A percentile compares a stretch with the other conserved stretches of the same genome.
These are phyloP conservation scores for Ophiocordyceps camponoti-leonardi DNA, from an alignment of 2,329 filamentous ascomycete species.

Conservation along the genomic window DNA sequence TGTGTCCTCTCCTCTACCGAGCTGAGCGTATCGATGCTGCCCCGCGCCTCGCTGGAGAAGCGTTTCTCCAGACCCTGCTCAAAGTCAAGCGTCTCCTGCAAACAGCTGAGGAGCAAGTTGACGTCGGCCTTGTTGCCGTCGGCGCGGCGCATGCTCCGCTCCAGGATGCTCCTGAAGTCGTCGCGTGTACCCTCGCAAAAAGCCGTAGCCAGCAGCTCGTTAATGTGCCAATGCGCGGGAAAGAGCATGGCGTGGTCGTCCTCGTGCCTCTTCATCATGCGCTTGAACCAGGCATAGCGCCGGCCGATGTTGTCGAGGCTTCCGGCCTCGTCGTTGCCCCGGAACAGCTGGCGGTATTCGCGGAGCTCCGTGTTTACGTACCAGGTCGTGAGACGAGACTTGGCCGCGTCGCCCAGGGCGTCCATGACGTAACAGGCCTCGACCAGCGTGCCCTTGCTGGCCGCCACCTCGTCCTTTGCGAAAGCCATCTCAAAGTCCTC, in stretches of 20 bases:
- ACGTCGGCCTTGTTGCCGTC: constrained; percentile 76
- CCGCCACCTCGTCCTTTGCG: constrained; percentile 65
- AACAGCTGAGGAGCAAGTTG: constrained; percentile 68
- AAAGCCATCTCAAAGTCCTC: constrained; percentile 97
- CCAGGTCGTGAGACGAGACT: constrained; percentile 74
- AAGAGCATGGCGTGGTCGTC: constrained; percentile 84
- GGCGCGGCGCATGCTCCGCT: constrained; percentile 63
- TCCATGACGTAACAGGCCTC: constrained; percentile 93
- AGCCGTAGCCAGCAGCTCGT: constrained; percentile 73
- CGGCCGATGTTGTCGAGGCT: constrained; percentile 92
- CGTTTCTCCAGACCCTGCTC: constrained; percentile 79
- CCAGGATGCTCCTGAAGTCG: constrained; percentile 85
- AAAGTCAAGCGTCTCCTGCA: constrained; percentile 94
- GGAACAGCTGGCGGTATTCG: constrained; percentile 90
- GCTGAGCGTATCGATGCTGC: constrained; percentile 78
- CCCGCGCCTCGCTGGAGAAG: constrained; percentile 56
- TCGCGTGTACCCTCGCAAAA: constrained; percentile 94
- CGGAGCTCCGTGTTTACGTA: constrained; percentile 95
- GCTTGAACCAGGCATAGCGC: constrained; percentile 89
- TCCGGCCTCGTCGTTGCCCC: constrained; percentile 90
- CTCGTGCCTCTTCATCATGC: constrained; percentile 90
- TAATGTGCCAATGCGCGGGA: constrained; percentile 72
- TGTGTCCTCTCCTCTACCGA: constrained; percentile 61
- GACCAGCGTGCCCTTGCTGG: constrained; percentile 51
- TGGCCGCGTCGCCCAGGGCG: constrained; percentile 75